A percentile compares a stretch with the other conserved stretches of the same genome.
phyloP scores from a whole-genome alignment of 768 basidiomycete species.

The Xerocomellus amylosporus region DNA sequence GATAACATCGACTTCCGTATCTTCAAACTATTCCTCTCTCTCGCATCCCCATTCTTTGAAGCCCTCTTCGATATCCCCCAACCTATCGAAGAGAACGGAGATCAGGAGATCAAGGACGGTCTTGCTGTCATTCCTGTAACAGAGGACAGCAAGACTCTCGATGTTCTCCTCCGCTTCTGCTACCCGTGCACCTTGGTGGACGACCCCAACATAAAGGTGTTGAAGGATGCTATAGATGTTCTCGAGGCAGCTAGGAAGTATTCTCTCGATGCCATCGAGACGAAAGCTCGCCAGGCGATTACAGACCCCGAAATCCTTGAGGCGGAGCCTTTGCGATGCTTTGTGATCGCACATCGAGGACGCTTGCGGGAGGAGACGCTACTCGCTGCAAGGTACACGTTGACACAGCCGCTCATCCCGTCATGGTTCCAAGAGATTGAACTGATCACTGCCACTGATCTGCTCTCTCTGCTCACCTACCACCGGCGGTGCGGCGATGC shows the following conservation, averaged over 20 bases:
- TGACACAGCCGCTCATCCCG: neutral
- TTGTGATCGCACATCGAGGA: neutral
- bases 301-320: constrained; percentile 18
- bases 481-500: neutral
- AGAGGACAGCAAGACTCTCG: constrained; percentile 10
- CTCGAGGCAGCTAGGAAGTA: constrained; percentile 19
- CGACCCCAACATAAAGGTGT: constrained; percentile 15
- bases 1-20: constrained; percentile 30
- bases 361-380: neutral
- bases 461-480: neutral
- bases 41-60: constrained; percentile 34
- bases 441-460: neutral
- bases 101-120: constrained; percentile 10
- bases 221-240: constrained; percentile 6
- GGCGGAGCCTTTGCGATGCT: constrained; percentile 23
- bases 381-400: neutral
- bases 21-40: constrained; percentile 30
- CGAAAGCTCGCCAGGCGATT: constrained; percentile 17
- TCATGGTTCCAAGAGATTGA: neutral
- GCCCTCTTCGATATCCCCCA: constrained; percentile 33
- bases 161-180: constrained; percentile 25
- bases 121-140: constrained; percentile 19
- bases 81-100: constrained; percentile 2
- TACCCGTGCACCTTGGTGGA: constrained; percentile 24
- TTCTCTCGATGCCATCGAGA: constrained; percentile 14